Conservation (phyloP, 2,329 filamentous ascomycete genomes). For the Cyphellophora europaea region DNA sequence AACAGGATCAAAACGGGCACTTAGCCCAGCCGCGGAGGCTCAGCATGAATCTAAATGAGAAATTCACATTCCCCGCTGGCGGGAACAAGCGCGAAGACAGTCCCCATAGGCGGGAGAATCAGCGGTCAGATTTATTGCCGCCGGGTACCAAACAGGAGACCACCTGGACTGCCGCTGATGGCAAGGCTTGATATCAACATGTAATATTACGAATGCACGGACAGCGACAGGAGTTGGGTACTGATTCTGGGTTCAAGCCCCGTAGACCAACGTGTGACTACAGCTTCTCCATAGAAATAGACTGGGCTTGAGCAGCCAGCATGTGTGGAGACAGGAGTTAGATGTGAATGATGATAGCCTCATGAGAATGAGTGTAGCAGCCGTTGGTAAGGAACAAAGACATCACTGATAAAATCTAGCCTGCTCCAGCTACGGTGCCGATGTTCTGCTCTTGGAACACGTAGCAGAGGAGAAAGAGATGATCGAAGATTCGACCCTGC, state of each 20-base stretch:
- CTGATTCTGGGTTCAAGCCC: too few relatives aligned
- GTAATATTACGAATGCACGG: too few relatives aligned
- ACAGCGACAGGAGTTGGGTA: too few relatives aligned
- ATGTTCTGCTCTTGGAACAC: constrained; percentile 47
- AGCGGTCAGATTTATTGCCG: constrained; percentile 51
- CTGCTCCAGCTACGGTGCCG: constrained; percentile 55
- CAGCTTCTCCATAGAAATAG: too few relatives aligned
- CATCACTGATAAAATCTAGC: constrained; percentile 47
- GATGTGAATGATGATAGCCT: too few relatives aligned
- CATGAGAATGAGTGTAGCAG: constrained; percentile 40
- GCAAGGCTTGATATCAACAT: too few relatives aligned
- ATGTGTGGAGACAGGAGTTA: too few relatives aligned
- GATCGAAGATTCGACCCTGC: constrained; percentile 27
- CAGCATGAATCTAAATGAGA: constrained; percentile 27
- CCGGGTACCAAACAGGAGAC: constrained; percentile 78
- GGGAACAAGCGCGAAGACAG: constrained; percentile 34
- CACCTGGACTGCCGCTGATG: too few relatives aligned
- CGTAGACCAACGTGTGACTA: too few relatives aligned
- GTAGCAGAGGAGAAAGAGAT: constrained; percentile 53
- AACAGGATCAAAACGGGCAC: constrained; percentile 17
- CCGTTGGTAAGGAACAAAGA: constrained; percentile 59
- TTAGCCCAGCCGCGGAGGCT: constrained; percentile 20
- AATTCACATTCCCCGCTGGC: constrained; percentile 13
- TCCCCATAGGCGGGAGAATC: constrained; percentile 19
- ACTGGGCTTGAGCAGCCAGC: too few relatives aligned